A percentile compares a stretch with the other conserved stretches of the same genome.
Evolutionary conservation across 2,329 filamentous ascomycete genomes (phyloP).

Genomic region (Verticillium nubilum): DNA sequence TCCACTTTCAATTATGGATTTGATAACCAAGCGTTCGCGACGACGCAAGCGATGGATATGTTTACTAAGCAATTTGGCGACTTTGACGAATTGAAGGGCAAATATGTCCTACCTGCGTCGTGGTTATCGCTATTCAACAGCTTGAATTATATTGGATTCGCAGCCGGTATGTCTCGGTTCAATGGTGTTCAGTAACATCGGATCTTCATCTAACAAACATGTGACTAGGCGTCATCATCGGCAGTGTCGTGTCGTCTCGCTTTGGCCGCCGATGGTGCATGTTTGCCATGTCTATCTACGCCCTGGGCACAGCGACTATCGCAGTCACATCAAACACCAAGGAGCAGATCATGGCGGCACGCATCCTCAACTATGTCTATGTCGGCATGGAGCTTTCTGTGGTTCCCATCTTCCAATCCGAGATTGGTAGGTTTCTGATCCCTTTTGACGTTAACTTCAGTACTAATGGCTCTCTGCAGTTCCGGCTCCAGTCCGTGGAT

Average conservation of each 20-base stretch:
- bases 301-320: slow-evolving; percentile 25
- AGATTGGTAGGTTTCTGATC: slow-evolving; percentile 15
- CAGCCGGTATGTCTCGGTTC: slow-evolving; percentile 15
- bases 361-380: slow-evolving; percentile 31
- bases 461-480: slow-evolving; percentile 5
- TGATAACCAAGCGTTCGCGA: slow-evolving; percentile 30
- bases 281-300: slow-evolving; percentile 10
- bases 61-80: slow-evolving; percentile 27
- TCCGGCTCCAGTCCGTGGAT: slow-evolving; percentile 21
- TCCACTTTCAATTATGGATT: slow-evolving; percentile 34
- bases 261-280: slow-evolving; percentile 21
- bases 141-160: slow-evolving; percentile 28
- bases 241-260: slow-evolving; percentile 16
- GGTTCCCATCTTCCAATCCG: slow-evolving; percentile 29
- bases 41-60: slow-evolving; percentile 28
- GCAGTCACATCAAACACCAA: slow-evolving; percentile 22
- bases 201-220: background rate
- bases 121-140: slow-evolving; percentile 30
- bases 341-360: slow-evolving; percentile 26
- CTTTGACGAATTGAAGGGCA: slow-evolving; percentile 14
- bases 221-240: slow-evolving; percentile 14
- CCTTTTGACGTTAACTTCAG: no score
- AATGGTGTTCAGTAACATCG: background rate
- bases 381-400: slow-evolving; percentile 33
- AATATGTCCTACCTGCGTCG: slow-evolving; percentile 21